Evolutionary conservation across 306 rosid species (phyloP).

Genomic region (Bauhinia variegata): DNA sequence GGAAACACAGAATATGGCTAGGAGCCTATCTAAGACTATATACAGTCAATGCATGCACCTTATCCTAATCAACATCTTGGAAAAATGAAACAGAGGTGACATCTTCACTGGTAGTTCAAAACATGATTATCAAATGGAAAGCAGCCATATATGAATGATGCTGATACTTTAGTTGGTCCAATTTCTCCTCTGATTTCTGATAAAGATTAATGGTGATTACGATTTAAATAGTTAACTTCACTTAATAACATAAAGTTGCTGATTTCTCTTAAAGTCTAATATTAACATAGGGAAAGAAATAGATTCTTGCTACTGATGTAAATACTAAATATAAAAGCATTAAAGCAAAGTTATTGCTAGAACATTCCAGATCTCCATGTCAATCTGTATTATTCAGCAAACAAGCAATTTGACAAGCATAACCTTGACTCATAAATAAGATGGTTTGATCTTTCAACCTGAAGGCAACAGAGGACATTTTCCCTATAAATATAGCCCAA

Average conservation of each 20-base stretch:
- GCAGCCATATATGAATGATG: constrained; percentile 1
- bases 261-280: too few species aligned
- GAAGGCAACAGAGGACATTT: constrained; percentile 8
- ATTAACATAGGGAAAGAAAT: too few species aligned
- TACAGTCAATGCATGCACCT: neutral
- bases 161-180: neutral
- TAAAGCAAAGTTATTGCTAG: neutral
- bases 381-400: constrained; percentile 5
- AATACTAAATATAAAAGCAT: too few species aligned
- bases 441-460: constrained; percentile 1
- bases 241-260: too few species aligned
- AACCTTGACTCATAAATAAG: neutral
- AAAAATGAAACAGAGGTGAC: neutral
- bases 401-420: constrained; percentile 4
- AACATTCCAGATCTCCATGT: neutral
- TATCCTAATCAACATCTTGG: neutral
- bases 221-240: too few species aligned
- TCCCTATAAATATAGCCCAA: constrained; percentile 16
- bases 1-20: neutral
- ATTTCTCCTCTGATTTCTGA: too few species aligned
- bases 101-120: neutral
- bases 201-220: too few species aligned
- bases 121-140: constrained; percentile 4
- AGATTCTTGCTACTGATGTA: too few species aligned
- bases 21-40: too few species aligned